These are phyloP conservation scores for Hyaloscypha finlandica DNA, from an alignment of 495 filamentous ascomycete genomes.

Conservation along the genomic window DNA sequence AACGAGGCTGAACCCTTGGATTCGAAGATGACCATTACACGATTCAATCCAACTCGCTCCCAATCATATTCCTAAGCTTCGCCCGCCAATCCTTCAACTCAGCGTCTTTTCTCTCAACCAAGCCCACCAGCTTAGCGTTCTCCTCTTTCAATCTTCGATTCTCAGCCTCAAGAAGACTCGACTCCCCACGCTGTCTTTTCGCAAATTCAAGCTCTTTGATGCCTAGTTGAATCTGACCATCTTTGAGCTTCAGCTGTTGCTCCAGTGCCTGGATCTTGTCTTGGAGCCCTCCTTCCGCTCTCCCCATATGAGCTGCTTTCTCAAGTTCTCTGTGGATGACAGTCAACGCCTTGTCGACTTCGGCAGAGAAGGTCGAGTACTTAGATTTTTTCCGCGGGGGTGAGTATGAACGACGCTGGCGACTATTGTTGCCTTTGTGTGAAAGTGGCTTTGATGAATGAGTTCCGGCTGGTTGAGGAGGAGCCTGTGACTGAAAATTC, in stretches of 20 bases:
- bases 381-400: slow-evolving; percentile 24
- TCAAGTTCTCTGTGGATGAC: slow-evolving; percentile 27
- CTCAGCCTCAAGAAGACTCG: slow-evolving; percentile 5
- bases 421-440: background rate
- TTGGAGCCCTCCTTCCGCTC: slow-evolving; percentile 14
- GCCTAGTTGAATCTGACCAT: slow-evolving; percentile 16
- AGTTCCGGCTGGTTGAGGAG: background rate
- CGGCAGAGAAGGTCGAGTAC: slow-evolving; percentile 19
- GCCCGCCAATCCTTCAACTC: slow-evolving; percentile 23
- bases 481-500: background rate
- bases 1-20: background rate
- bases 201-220: slow-evolving; percentile 15
- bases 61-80: slow-evolving; percentile 19
- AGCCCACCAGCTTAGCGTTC: slow-evolving; percentile 3
- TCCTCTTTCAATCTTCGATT: slow-evolving; percentile 9
- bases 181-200: background rate
- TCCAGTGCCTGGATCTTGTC: slow-evolving; percentile 21
- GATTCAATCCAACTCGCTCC: slow-evolving; percentile 11
- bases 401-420: slow-evolving; percentile 6
- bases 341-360: slow-evolving; percentile 25
- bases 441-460: background rate
- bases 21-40: background rate
- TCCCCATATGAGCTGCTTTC: slow-evolving; percentile 11
- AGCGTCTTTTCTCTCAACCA: slow-evolving; percentile 16
- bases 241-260: slow-evolving; percentile 19